These are phyloP conservation scores for Xylariomycetidae sp. DNA, from an alignment of 2,329 filamentous ascomycete species.

Conservation along the genomic window DNA sequence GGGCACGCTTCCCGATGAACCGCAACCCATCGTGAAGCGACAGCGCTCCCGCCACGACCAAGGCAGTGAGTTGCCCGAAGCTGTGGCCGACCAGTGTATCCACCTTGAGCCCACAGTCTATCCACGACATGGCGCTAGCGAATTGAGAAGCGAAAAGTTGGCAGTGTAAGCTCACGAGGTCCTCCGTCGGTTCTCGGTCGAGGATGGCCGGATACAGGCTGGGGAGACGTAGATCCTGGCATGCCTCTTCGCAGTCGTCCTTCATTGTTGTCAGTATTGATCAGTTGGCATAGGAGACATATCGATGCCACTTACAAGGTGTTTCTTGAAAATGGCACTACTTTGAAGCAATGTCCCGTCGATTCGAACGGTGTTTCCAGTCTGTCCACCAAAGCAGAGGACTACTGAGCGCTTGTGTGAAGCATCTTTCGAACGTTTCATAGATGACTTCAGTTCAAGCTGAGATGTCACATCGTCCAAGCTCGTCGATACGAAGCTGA, in stretches of 20 bases:
- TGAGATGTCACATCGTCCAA: too few species aligned
- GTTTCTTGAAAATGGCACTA: slow-evolving; percentile 17
- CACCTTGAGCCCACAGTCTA: slow-evolving; percentile 23
- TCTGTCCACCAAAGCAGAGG: background rate
- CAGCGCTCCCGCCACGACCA: slow-evolving; percentile 27
- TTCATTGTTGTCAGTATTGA: too few species aligned
- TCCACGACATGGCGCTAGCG: slow-evolving; percentile 30
- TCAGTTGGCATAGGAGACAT: too few species aligned
- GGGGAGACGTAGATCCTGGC: slow-evolving; percentile 20
- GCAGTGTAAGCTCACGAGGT: slow-evolving; percentile 29
- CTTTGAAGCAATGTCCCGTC: slow-evolving; percentile 1
- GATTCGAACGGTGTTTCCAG: background rate
- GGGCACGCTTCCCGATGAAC: slow-evolving; percentile 25
- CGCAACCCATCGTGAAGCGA: slow-evolving; percentile 25
- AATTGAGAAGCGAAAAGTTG: slow-evolving; percentile 32
- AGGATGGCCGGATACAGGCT: slow-evolving; percentile 27
- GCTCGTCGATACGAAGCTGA: too few species aligned
- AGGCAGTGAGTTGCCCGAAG: slow-evolving; percentile 32
- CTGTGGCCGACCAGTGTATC: slow-evolving; percentile 32
- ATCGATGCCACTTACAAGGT: too few species aligned
- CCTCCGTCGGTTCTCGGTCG: slow-evolving; percentile 16
- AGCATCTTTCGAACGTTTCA: too few species aligned
- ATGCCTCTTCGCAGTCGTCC: slow-evolving; percentile 26
- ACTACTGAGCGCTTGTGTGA: background rate
- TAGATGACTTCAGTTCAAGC: too few species aligned